Evolutionary conservation across 129 eudicot species (phyloP).

Genomic region (Helichrysum umbraculigerum): DNA sequence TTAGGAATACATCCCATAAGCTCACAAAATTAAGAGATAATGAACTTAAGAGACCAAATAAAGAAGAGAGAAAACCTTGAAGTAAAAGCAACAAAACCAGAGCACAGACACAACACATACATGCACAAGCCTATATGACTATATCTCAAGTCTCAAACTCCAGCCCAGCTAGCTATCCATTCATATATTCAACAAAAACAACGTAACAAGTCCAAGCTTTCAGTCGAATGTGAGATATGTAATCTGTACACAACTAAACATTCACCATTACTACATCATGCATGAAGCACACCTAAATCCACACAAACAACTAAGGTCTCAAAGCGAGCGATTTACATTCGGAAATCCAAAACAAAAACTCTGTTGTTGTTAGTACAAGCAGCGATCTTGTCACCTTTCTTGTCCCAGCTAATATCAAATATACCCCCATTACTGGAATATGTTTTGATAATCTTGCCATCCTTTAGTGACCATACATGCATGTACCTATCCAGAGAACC

Average conservation of each 20-base stretch:
- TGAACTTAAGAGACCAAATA: not conserved
- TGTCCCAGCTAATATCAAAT: conserved; percentile 61
- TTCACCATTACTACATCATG: not conserved
- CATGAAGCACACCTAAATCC: not conserved
- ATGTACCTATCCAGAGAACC: conserved; percentile 50
- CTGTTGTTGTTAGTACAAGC: conserved; percentile 40
- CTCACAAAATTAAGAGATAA: not conserved
- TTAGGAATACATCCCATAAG: too few species aligned
- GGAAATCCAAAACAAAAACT: conserved; percentile 46
- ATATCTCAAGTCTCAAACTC: not conserved
- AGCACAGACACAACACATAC: not conserved
- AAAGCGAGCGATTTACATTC: conserved; percentile 30
- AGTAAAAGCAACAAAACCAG: not conserved
- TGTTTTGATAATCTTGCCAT: conserved; percentile 47
- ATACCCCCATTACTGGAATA: conserved; percentile 45
- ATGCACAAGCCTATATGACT: not conserved
- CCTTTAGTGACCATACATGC: conserved; percentile 58
- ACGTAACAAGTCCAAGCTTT: not conserved
- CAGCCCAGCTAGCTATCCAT: not conserved
- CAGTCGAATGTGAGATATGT: too few species aligned
- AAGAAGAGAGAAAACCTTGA: not conserved
- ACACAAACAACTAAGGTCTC: not conserved
- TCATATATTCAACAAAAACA: not conserved
- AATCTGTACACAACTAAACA: not conserved
- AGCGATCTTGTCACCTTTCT: conserved; percentile 56